Evolutionary conservation across 2,329 filamentous ascomycete species (phyloP), one percentile per base, ranked within the genome.

Genomic region (Sporothrix schenckii): DNA sequence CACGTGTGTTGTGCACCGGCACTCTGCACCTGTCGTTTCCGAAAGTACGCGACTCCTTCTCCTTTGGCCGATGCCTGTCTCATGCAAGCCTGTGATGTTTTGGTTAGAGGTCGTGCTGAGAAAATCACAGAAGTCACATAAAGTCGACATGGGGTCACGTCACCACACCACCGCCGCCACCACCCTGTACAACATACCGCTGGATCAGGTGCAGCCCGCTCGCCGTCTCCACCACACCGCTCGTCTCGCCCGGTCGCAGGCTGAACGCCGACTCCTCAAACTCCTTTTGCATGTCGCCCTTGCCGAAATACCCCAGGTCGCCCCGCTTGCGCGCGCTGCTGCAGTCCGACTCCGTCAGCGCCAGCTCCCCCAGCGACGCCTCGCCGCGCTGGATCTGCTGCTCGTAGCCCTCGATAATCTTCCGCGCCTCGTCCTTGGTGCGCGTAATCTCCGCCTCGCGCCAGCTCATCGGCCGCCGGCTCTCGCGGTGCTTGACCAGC

Each of bases 261-360:
- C 87, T 90, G 82, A 99, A 99, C 1, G 95, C 91, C 4, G 94
- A 94, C 70, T 97, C 93, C 82, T 99, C 95, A 78, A 99, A 99
- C 81, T 97, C 94, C 83, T 94, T 94, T 80, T 99, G 95, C 95
- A 99, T 99, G 77, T 98, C 94, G 39, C 93, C 93, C 76, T 87
- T 89, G 70, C 93, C 94, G 80, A 99, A 99, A 81, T 94, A 97
- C 24, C 95, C 95, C 83, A 99, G 83, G 79, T 99, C 95, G 70
- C 95, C 95, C 75, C 90, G 88, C 86, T 98, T 99, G 76, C 93
- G 88, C 41, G 95, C 94, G 76, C 93, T 97, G 80, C 92, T 97
- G 83, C 94, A 98, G 82, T 99, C 95, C 19, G 92, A 97, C 83
- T 98, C 95, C 56, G 89, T 91, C 72, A 89, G 87, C 14, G 95